phyloP scores from a whole-genome alignment of 2,329 filamentous ascomycete species.

The Penicillium italicum region DNA sequence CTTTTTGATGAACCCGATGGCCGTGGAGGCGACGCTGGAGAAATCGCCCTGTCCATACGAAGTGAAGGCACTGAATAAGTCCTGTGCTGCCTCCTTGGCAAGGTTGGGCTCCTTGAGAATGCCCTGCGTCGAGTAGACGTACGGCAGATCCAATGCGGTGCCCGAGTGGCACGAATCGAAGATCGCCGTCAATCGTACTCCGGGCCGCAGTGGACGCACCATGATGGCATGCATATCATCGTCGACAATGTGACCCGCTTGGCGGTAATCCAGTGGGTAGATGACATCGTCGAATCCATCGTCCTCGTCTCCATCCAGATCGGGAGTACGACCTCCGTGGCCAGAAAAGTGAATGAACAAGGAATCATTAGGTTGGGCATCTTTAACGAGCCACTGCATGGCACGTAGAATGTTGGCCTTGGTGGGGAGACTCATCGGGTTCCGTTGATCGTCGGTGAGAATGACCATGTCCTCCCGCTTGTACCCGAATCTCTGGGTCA shows the following conservation, averaged over 20 bases:
- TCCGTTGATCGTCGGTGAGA: slow-evolving; percentile 91
- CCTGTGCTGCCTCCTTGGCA: slow-evolving; percentile 63
- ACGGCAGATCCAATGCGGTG: slow-evolving; percentile 64
- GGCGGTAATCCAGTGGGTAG: slow-evolving; percentile 69
- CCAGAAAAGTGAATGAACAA: slow-evolving; percentile 96
- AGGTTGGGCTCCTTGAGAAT: slow-evolving; percentile 66
- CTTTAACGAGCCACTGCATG: slow-evolving; percentile 98
- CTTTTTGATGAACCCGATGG: slow-evolving; percentile 85
- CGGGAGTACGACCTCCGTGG: slow-evolving; percentile 71
- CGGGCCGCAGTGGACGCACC: slow-evolving; percentile 73
- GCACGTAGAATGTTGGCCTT: slow-evolving; percentile 91
- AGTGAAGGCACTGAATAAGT: slow-evolving; percentile 62
- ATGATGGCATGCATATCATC: slow-evolving; percentile 74
- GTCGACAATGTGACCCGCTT: slow-evolving; percentile 69
- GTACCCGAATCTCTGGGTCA: slow-evolving; percentile 82
- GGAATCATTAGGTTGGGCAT: slow-evolving; percentile 86
- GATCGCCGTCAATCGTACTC: slow-evolving; percentile 73
- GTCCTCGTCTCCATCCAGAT: slow-evolving; percentile 71
- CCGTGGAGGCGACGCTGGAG: slow-evolving; percentile 70
- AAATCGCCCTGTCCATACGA: slow-evolving; percentile 81
- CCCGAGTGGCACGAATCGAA: slow-evolving; percentile 67
- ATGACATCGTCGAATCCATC: slow-evolving; percentile 74
- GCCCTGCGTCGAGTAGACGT: slow-evolving; percentile 64
- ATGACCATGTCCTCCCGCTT: slow-evolving; percentile 96
- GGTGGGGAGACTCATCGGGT: slow-evolving; percentile 93